Evolutionary conservation across 441 rosid genomes (phyloP).

Genomic region (Erodium trifolium): DNA sequence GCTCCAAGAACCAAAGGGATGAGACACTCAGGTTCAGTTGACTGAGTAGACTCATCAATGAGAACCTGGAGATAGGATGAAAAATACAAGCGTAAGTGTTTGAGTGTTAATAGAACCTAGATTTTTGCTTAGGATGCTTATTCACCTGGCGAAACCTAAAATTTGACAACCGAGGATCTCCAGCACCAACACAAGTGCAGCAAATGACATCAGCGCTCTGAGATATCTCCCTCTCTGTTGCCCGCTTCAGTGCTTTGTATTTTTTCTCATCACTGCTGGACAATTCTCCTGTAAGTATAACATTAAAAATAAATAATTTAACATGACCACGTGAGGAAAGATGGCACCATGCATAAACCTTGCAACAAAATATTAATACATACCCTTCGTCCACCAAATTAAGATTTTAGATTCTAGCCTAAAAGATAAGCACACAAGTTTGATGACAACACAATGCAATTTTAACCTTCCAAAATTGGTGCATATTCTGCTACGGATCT

Average conservation of each 20-base stretch:
- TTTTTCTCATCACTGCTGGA: constrained; percentile 99
- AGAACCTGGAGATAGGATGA: constrained; percentile 56
- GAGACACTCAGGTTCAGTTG: constrained; percentile 98
- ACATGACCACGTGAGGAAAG: not conserved
- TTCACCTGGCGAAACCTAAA: constrained; percentile 97
- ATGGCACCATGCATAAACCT: not conserved
- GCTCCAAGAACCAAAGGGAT: constrained; percentile 98
- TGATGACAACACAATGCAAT: not conserved
- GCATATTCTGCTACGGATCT: not conserved
- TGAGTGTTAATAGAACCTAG: constrained; percentile 14
- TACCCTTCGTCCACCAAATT: not conserved
- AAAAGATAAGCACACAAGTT: not conserved
- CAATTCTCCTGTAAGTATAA: constrained; percentile 61
- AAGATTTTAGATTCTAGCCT: not conserved
- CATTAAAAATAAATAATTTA: not conserved
- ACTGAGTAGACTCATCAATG: constrained; percentile 98
- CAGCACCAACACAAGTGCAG: constrained; percentile 99
- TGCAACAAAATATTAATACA: not conserved
- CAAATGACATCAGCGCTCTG: constrained; percentile 99
- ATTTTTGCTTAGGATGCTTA: constrained; percentile 3
- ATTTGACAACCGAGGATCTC: constrained; percentile 91
- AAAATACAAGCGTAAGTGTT: constrained; percentile 22
- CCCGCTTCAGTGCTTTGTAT: constrained; percentile 89
- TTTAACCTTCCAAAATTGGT: not conserved
- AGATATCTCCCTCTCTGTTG: constrained; percentile 92